Evolutionary conservation across 192 early-diverging fungal genomes (phyloP).

Genomic region (Mortierella antarctica): DNA sequence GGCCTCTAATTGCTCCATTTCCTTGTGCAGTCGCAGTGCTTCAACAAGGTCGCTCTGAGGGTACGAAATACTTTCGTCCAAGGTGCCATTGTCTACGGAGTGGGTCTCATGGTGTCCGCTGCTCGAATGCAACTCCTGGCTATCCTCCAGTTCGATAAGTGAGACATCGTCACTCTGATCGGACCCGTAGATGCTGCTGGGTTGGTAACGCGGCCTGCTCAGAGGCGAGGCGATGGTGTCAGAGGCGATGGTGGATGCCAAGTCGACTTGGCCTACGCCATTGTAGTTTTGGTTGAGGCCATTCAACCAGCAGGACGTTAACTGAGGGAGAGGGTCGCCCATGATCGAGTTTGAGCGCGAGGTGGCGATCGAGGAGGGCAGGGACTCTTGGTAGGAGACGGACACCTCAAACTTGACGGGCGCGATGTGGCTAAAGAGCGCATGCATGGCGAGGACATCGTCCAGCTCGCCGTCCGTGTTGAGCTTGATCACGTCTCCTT

Average conservation of each 20-base stretch:
- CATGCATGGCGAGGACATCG: constrained; percentile 43
- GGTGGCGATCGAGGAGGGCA: neutral
- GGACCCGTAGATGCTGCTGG: constrained; percentile 16
- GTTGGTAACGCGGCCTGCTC: neutral
- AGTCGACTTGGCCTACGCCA: neutral
- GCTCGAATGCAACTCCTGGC: neutral
- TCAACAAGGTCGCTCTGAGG: constrained; percentile 32
- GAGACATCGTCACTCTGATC: constrained; percentile 43
- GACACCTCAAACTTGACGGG: constrained; percentile 41
- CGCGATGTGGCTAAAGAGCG: constrained; percentile 18
- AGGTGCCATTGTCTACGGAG: neutral
- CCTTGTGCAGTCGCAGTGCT: constrained; percentile 15
- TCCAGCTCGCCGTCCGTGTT: constrained; percentile 45
- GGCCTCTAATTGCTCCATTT: constrained; percentile 25
- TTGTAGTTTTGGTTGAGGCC: constrained; percentile 3
- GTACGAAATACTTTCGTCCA: constrained; percentile 24
- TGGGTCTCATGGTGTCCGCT: neutral
- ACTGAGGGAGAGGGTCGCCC: neutral
- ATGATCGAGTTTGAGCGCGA: neutral
- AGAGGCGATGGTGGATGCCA: constrained; percentile 4
- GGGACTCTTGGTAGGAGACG: neutral
- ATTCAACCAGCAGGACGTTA: constrained; percentile 14
- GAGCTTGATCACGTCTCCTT: constrained; percentile 42
- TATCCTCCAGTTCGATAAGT: constrained; percentile 35
- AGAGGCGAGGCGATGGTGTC: neutral